phyloP scores from a whole-genome alignment of 257 asterid genomes.

The Paraleonurus japonicus region DNA sequence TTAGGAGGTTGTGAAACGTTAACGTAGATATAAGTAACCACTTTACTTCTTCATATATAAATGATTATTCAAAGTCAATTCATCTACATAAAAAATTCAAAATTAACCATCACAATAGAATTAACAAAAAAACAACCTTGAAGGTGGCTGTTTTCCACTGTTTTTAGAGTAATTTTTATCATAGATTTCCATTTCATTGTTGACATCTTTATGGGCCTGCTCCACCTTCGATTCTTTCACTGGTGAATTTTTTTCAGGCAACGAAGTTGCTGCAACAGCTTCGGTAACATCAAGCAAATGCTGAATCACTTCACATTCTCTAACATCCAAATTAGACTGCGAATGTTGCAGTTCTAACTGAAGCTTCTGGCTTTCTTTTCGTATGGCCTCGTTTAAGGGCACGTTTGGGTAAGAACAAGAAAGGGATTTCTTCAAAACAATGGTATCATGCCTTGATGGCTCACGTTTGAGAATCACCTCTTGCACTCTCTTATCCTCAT shows the following conservation, averaged over 20 bases:
- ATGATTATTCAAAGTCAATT: background rate
- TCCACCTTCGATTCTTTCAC: slow-evolving; percentile 52
- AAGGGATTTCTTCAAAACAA: slow-evolving; percentile 70
- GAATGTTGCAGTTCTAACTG: slow-evolving; percentile 79
- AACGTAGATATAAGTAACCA: background rate
- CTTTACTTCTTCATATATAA: background rate
- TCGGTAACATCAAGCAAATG: slow-evolving; percentile 88
- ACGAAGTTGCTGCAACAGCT: slow-evolving; percentile 63
- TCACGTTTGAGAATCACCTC: slow-evolving; percentile 72
- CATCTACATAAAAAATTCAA: background rate
- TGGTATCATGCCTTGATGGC: slow-evolving; percentile 60
- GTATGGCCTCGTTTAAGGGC: slow-evolving; percentile 67
- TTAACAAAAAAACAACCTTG: slow-evolving; percentile 51
- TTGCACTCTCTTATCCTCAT: slow-evolving; percentile 76
- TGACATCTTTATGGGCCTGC: slow-evolving; percentile 34
- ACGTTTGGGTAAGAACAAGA: slow-evolving; percentile 83
- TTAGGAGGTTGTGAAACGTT: background rate
- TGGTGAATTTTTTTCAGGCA: slow-evolving; percentile 43
- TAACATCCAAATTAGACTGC: slow-evolving; percentile 72
- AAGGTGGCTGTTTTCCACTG: slow-evolving; percentile 50
- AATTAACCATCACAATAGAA: background rate
- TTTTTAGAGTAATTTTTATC: slow-evolving; percentile 39
- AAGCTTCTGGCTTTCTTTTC: slow-evolving; percentile 76
- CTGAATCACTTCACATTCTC: slow-evolving; percentile 88
- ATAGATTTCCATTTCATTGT: slow-evolving; percentile 30